phyloP scores from a whole-genome alignment of 176 grass and related monocot genomes.

The Chrysopogon serrulatus region DNA sequence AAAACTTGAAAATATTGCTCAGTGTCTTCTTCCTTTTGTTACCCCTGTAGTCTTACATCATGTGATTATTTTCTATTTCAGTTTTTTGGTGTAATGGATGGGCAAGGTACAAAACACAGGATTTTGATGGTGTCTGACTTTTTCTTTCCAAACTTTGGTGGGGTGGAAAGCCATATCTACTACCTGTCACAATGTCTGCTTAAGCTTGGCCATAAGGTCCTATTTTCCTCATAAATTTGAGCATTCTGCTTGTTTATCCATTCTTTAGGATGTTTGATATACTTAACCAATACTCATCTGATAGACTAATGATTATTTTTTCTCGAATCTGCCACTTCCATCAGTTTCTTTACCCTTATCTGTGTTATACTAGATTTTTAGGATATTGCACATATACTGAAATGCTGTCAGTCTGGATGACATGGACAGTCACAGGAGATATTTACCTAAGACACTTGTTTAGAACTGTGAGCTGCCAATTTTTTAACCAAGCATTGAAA shows the following conservation, averaged over 20 bases:
- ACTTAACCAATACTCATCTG: neutral
- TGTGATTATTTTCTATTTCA: neutral
- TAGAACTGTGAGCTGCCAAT: neutral
- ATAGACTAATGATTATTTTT: neutral
- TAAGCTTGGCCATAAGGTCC: slow-evolving; percentile 88
- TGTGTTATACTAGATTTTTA: neutral
- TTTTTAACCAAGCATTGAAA: neutral
- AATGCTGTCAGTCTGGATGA: neutral
- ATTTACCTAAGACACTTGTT: neutral
- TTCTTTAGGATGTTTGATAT: neutral
- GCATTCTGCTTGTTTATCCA: neutral
- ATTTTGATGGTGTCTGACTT: slow-evolving; percentile 96
- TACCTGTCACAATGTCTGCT: slow-evolving; percentile 91
- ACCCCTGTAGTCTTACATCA: neutral
- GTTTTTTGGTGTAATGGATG: slow-evolving; percentile 34
- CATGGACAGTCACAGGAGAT: neutral
- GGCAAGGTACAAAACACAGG: slow-evolving; percentile 40
- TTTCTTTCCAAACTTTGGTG: slow-evolving; percentile 95
- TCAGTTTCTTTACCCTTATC: neutral
- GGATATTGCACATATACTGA: neutral
- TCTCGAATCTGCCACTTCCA: neutral
- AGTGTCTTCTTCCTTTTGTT: neutral
- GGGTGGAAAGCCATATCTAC: slow-evolving; percentile 91
- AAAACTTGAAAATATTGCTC: neutral
- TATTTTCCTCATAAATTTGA: neutral